Evolutionary conservation across 805 yeast genomes (phyloP).

Genomic region (Kluyveromyces siamensis): DNA sequence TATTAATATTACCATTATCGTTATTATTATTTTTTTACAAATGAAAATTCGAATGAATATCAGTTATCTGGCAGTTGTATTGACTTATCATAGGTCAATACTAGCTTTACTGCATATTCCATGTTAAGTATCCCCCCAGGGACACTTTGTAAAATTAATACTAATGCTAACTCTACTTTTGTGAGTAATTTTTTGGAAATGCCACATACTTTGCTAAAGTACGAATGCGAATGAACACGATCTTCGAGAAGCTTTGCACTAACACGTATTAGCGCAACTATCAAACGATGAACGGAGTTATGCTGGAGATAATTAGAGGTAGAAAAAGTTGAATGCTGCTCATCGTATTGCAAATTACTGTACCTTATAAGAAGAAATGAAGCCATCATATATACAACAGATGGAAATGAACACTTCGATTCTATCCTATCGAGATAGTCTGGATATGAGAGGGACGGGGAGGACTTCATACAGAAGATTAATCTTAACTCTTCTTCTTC

Average conservation of each 20-base stretch:
- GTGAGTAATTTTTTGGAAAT: slow-evolving; percentile 26
- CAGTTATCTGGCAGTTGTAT: too few relatives aligned
- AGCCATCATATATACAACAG: slow-evolving; percentile 20
- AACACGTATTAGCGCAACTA: slow-evolving; percentile 36
- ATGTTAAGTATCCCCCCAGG: slow-evolving; percentile 12
- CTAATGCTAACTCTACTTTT: slow-evolving; percentile 19
- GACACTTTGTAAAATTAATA: slow-evolving; percentile 11
- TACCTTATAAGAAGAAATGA: slow-evolving; percentile 12
- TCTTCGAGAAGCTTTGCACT: slow-evolving; percentile 43
- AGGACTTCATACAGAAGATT: slow-evolving; percentile 23
- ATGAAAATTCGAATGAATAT: too few relatives aligned
- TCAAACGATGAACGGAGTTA: slow-evolving; percentile 31
- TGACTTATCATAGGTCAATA: neutral
- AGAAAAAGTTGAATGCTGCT: neutral
- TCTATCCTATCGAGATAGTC: slow-evolving; percentile 22
- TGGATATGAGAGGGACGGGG: slow-evolving; percentile 18
- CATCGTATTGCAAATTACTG: neutral
- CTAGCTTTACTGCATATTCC: neutral
- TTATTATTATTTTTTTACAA: neutral
- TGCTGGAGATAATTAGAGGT: neutral
- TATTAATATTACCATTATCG: neutral
- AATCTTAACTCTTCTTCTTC: neutral
- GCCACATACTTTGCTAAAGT: slow-evolving; percentile 42
- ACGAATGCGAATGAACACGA: slow-evolving; percentile 34
- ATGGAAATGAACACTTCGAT: slow-evolving; percentile 21